Evolutionary conservation across 2,329 filamentous ascomycete genomes (phyloP).

Genomic region (Aphanoascus verrucosus): DNA sequence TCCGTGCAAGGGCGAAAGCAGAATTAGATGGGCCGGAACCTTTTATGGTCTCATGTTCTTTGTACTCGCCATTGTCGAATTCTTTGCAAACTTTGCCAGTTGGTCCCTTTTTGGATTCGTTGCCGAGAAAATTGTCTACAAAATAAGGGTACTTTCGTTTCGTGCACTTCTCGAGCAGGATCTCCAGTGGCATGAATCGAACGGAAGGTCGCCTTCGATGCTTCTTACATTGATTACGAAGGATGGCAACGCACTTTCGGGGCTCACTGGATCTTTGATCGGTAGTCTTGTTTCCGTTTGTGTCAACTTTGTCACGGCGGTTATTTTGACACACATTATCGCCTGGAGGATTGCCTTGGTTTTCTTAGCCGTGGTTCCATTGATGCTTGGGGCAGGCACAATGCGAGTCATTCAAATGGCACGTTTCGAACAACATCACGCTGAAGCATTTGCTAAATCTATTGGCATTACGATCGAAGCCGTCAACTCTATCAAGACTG

Average conservation of each 20-base stretch:
- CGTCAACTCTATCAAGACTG: conserved; percentile 42
- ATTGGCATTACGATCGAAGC: conserved; percentile 45
- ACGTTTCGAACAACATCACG: conserved; percentile 46
- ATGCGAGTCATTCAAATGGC: conserved; percentile 55
- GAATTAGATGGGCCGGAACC: conserved; percentile 41
- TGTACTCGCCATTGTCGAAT: conserved; percentile 49
- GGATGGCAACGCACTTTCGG: conserved; percentile 56
- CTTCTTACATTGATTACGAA: conserved; percentile 59
- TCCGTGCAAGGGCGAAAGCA: conserved; percentile 41
- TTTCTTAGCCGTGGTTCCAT: conserved; percentile 56
- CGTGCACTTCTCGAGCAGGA: conserved; percentile 56
- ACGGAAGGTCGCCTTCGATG: conserved; percentile 49
- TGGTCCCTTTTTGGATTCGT: conserved; percentile 48
- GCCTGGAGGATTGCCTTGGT: conserved; percentile 69
- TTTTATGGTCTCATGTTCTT: conserved; percentile 52
- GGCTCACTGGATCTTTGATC: conserved; percentile 59
- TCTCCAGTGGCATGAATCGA: conserved; percentile 60
- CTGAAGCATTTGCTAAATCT: conserved; percentile 42
- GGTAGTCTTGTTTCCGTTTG: conserved; percentile 58
- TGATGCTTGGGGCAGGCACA: conserved; percentile 58
- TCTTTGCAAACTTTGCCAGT: conserved; percentile 52
- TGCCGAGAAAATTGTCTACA: conserved; percentile 55
- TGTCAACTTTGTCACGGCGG: conserved; percentile 57
- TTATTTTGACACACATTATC: conserved; percentile 58
- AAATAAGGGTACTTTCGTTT: conserved; percentile 53